Base-by-base conservation (phyloP, 1,284 basidiomycete genomes). In the Cryptococcus floricola region DNA sequence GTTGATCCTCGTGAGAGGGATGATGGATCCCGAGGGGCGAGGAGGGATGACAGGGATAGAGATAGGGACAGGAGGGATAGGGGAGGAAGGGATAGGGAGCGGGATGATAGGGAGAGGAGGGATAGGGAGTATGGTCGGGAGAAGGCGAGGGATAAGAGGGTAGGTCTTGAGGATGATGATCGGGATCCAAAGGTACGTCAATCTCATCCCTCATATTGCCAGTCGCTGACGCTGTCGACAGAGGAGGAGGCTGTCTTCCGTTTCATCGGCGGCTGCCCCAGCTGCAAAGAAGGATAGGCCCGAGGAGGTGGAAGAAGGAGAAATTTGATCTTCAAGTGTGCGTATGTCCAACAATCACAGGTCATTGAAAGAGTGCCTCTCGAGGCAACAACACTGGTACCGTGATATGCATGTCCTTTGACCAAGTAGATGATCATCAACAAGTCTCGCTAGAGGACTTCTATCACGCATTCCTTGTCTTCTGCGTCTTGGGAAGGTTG, bases 301-400 rank as follows among this genome's bases (percentile, higher is more conserved):
- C 39, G 65, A 62, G 31, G 67, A 69, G 25, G 61, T 68, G 9
- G 69, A 71, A 48, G 69, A 71, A 48, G 69, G 69, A 14, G 69
- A 71, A 52, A 71, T 71, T 25, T 71, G 56, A 39, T 13, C 18
- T 12, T 18, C 10, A 41, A n/a, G 27, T 39, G 39, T 50, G 19
- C 37, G 19, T 50, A 34, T 34, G 31, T 34, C 10, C 31, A 34
- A 34, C 31, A 34, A 7, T 10, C 10, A 34, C 31, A 34, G 31
- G 31, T 34, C 10, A 34, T 10, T 34, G 7, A 10, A 5, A 34
- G 6, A 34, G 31, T 10, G 7, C 10, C 10, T 34, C 31, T 34
- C 23, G 23, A 23, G 23, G 31, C 31, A 34, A 34, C 31, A 34
- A 34, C 31, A 10, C 5, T 10, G 31, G 31, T 7, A 34, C 31